These are phyloP conservation scores for Rubia peregrina DNA, from an alignment of 305 asterid genomes.

Conservation along the genomic window DNA sequence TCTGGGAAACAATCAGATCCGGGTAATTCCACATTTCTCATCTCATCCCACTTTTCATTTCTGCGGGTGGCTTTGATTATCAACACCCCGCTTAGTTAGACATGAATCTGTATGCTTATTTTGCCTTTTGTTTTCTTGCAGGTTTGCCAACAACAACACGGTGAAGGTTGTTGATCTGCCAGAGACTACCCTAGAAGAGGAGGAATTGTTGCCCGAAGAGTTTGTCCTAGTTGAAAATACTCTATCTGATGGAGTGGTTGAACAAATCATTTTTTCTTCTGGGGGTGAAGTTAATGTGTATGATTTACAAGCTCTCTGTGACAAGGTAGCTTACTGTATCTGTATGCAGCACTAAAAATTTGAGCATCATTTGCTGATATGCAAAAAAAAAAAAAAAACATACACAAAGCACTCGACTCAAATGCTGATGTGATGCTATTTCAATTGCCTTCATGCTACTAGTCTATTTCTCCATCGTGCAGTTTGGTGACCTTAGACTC, in stretches of 20 bases:
- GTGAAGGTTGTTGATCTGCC: slow-evolving; percentile 73
- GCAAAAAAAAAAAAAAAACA: neutral
- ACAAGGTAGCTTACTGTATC: slow-evolving; percentile 49
- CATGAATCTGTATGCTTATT: neutral
- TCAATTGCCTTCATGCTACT: slow-evolving; percentile 1
- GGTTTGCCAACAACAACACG: slow-evolving; percentile 66
- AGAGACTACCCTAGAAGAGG: slow-evolving; percentile 45
- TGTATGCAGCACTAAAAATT: neutral
- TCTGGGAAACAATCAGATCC: slow-evolving; percentile 95
- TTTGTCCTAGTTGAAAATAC: slow-evolving; percentile 76
- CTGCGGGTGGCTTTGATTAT: neutral
- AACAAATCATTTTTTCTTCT: slow-evolving; percentile 84
- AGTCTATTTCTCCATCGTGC: neutral
- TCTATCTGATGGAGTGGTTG: slow-evolving; percentile 64
- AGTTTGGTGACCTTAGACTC: neutral
- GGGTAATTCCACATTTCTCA: slow-evolving; percentile 43
- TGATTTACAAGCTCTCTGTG: slow-evolving; percentile 83
- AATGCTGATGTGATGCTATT: neutral
- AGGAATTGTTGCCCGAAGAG: slow-evolving; percentile 69
- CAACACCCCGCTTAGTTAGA: neutral
- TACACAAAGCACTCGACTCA: neutral
- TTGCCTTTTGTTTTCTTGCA: slow-evolving; percentile 23
- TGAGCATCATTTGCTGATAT: neutral
- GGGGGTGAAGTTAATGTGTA: slow-evolving; percentile 82
- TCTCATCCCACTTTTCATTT: neutral